A percentile compares a stretch with the other conserved stretches of the same genome.
phyloP scores from a whole-genome alignment of 192 early-diverging fungal species.

The Coemansia aciculifera region DNA sequence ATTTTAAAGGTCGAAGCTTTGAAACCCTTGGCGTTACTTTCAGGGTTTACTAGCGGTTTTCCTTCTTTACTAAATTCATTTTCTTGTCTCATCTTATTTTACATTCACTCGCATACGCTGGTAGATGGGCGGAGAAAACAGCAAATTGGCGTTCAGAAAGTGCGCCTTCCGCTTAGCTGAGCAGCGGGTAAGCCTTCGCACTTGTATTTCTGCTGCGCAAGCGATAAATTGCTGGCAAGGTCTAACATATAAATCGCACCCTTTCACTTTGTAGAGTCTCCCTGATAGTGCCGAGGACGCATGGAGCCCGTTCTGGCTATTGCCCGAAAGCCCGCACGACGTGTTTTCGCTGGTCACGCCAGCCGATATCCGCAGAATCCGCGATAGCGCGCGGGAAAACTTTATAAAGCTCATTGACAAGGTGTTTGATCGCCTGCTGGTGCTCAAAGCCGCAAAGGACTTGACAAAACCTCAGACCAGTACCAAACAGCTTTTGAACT shows the following conservation, averaged over 20 bases:
- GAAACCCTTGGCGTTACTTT: background rate
- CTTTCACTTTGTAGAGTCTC: conserved; percentile 31
- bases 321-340: conserved; percentile 65
- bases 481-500: conserved; percentile 72
- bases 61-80: background rate
- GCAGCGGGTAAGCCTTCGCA: conserved; percentile 61
- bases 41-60: background rate
- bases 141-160: conserved; percentile 86
- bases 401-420: conserved; percentile 74
- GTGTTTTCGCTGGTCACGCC: conserved; percentile 82
- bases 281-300: conserved; percentile 49
- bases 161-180: conserved; percentile 83
- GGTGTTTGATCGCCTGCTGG: conserved; percentile 63
- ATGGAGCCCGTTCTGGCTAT: conserved; percentile 68
- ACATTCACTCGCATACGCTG: background rate
- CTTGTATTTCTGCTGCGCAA: conserved; percentile 9
- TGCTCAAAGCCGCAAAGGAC: conserved; percentile 55
- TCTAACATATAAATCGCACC: background rate
- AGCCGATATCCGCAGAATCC: conserved; percentile 77
- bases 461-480: conserved; percentile 56
- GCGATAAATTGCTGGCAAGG: conserved; percentile 28
- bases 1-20: background rate
- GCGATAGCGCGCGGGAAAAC: conserved; percentile 75
- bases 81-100: background rate
- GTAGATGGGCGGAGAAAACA: conserved; percentile 84